Conservation (phyloP, 2,329 filamentous ascomycete species). For the Westerdykella sp. region DNA sequence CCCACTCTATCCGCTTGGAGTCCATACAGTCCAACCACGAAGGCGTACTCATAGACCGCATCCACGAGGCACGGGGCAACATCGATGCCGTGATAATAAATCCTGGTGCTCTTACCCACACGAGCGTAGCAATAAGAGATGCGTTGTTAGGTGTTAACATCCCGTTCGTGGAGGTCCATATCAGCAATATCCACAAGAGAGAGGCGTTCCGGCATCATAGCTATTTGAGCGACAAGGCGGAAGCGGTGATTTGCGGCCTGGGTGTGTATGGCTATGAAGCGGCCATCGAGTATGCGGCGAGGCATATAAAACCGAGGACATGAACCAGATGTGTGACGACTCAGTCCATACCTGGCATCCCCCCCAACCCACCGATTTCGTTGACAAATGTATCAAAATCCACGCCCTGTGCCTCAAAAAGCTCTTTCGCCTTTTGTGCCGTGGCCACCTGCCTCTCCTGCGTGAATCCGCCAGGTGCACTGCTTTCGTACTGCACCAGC, state of each 20-base stretch:
- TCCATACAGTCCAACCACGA: conserved; percentile 74
- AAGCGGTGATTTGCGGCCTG: conserved; percentile 65
- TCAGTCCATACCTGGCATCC: conserved; percentile 42
- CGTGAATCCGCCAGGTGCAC: conserved; percentile 71
- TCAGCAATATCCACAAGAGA: conserved; percentile 66
- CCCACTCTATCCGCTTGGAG: conserved; percentile 47
- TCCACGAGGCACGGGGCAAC: conserved; percentile 58
- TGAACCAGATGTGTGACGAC: no score
- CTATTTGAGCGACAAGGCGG: conserved; percentile 69
- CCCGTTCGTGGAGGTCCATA: conserved; percentile 72
- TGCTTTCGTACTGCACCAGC: conserved; percentile 81
- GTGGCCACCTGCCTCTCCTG: conserved; percentile 65
- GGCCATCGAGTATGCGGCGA: conserved; percentile 40
- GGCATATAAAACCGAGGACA: conserved; percentile 18
- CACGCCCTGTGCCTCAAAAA: conserved; percentile 70
- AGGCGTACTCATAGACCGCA: conserved; percentile 65
- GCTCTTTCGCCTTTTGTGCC: conserved; percentile 65
- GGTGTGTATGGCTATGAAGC: conserved; percentile 44
- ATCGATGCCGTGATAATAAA: conserved; percentile 69
- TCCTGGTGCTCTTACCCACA: conserved; percentile 69
- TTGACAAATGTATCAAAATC: conserved; percentile 77
- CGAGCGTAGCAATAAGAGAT: conserved; percentile 69
- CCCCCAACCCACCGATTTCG: conserved; percentile 58
- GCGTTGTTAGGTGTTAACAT: conserved; percentile 62
- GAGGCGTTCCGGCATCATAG: conserved; percentile 64